Base-by-base conservation (phyloP, 2,329 filamentous ascomycete genomes). In the Epichloe bromicola region DNA sequence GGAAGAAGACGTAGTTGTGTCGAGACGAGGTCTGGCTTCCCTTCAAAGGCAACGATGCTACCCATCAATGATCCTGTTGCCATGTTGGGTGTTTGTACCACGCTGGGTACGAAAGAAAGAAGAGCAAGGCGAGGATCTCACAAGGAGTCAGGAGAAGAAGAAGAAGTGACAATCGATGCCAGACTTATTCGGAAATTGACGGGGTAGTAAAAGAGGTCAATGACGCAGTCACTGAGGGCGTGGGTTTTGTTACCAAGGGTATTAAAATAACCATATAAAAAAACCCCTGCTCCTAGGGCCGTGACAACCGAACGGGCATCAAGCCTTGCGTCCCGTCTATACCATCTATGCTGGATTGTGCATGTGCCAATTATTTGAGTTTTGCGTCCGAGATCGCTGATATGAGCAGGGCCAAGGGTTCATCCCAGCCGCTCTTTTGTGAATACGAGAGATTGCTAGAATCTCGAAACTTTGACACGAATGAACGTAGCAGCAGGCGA, bases 1-100 rank as follows among this genome's bases (percentile, higher is more conserved):
- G 80, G 80, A 11, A 84, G 71, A 3, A 83, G 70, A 45, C 74
- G 74, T 39, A 83, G 65, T 57, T 84, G 80, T 3, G 77, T 81
- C 23, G 75, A 73, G 33, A 83, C 69, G 33, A 70, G 66, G 44
- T 80, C 74, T 23, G 64, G 58, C 34, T 76, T 70, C 5, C 80
- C 80, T 59, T 83, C 80, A 51, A 84, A 73, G 54, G 79, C 78
- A 49, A 84, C 70, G 49, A 83, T 64, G 59, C 71, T 76, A 45
- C 79, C 78, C 45, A 58, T 50, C 34, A 54, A 41, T n/a, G 33
- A 45, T 7, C 41, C 43, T 48, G 58, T 56, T 53, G 59, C 51
- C 40, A 53, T 51, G 43, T 51, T 51, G 37, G 57, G 37, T 23
- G 11, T 30, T 7, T 41, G 23, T 12, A 44, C 34, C 11, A 36